These are phyloP conservation scores for Eucalyptus paniculata DNA, from an alignment of 345 rosid species.

Conservation along the genomic window DNA sequence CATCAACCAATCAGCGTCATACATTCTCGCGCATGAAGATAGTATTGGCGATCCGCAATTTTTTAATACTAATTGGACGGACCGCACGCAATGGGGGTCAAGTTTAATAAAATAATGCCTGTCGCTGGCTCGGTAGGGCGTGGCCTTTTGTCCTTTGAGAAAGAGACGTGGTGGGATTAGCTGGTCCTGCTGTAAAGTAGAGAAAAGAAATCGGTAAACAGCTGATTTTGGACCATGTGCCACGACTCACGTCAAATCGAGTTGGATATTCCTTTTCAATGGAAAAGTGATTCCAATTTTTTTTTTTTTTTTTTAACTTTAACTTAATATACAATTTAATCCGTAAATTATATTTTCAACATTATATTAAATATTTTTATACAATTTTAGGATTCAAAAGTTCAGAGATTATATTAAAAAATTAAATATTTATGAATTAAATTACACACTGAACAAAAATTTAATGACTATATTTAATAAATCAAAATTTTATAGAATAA, in stretches of 20 bases:
- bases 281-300: no score
- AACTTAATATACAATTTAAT: no score
- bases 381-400: no score
- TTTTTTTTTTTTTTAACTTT: no score
- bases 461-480: no score
- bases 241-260: background rate
- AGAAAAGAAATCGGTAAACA: background rate
- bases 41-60: background rate
- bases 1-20: background rate
- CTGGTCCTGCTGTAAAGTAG: background rate
- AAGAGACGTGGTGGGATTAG: background rate
- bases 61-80: background rate
- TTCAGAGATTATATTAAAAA: no score
- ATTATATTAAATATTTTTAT: no score
- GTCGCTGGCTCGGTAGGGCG: background rate
- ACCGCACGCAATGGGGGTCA: background rate
- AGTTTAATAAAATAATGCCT: background rate
- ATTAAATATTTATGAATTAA: no score
- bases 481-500: no score
- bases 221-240: background rate
- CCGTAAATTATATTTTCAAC: no score
- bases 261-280: no score
- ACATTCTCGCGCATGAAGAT: background rate
- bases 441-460: no score
- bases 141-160: background rate